phyloP scores from a whole-genome alignment of 139 green algal genomes.

The Edaphochlamys debaryana region DNA sequence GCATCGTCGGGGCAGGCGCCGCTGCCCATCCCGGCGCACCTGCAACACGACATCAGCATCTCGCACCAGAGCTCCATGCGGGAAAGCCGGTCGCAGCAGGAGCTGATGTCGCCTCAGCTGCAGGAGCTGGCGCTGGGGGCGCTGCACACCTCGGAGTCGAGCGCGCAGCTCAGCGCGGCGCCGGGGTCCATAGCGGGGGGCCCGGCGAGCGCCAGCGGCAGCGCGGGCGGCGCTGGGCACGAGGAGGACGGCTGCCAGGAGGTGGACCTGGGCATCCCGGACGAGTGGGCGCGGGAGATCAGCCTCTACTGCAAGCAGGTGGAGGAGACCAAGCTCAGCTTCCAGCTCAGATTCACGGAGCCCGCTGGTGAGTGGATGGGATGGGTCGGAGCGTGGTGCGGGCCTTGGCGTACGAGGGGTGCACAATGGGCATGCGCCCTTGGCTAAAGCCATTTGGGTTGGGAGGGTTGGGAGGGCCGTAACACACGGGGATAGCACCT shows the following conservation, averaged over 20 bases:
- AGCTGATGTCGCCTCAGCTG: conserved; percentile 14
- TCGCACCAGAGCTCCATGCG: neutral
- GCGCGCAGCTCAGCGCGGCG: neutral
- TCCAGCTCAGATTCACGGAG: conserved; percentile 81
- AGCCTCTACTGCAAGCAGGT: conserved; percentile 72
- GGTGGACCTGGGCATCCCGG: too few relatives aligned
- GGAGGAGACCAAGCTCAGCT: conserved; percentile 73
- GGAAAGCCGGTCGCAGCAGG: neutral
- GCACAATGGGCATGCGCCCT: too few relatives aligned
- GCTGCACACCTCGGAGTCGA: neutral
- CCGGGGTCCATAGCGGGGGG: neutral
- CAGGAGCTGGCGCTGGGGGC: conserved; percentile 11
- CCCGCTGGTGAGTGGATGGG: conserved; percentile 68
- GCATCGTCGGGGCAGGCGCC: neutral
- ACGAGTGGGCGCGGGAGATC: conserved; percentile 66
- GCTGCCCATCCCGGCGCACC: neutral
- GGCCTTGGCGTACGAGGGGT: too few relatives aligned
- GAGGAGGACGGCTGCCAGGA: conserved; percentile 25
- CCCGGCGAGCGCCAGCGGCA: neutral
- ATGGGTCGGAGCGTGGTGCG: neutral
- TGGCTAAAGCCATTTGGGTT: too few relatives aligned
- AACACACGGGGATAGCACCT: too few relatives aligned
- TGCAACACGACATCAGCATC: neutral
- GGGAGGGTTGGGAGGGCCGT: too few relatives aligned
- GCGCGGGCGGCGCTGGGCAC: neutral